A percentile compares a stretch with the other conserved stretches of the same genome.
phyloP scores from a whole-genome alignment of 441 rosid species.

The Iberis amara region DNA sequence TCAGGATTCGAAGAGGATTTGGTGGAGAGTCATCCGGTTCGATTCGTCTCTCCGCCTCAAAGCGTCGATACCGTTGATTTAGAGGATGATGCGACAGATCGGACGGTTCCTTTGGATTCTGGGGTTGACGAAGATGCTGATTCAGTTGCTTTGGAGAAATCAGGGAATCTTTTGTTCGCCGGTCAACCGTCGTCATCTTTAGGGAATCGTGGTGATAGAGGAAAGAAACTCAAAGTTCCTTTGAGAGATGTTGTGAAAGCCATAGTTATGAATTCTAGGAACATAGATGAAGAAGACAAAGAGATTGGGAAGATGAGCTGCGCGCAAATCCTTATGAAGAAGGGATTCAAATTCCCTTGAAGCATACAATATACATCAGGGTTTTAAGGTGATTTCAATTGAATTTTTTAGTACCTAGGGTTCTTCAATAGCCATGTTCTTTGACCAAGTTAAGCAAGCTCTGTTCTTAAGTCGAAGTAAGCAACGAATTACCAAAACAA shows the following conservation, averaged over 20 bases:
- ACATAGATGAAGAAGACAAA: slow-evolving; percentile 9
- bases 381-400: background rate
- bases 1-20: background rate
- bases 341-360: slow-evolving; percentile 22
- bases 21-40: slow-evolving; percentile 18
- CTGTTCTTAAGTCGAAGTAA: no score
- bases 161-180: background rate
- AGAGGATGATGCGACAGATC: slow-evolving; percentile 18
- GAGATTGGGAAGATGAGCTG: slow-evolving; percentile 20
- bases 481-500: no score
- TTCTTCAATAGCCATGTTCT: slow-evolving; percentile 8
- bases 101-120: slow-evolving; percentile 5
- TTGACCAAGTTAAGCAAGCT: background rate
- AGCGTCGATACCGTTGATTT: slow-evolving; percentile 5
- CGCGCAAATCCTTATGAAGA: slow-evolving; percentile 11
- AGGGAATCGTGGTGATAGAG: background rate
- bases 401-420: slow-evolving; percentile 1
- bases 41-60: slow-evolving; percentile 23
- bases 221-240: slow-evolving; percentile 24
- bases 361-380: background rate
- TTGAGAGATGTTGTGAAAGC: slow-evolving; percentile 30
- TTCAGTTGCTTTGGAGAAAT: slow-evolving; percentile 6
- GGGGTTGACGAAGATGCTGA: background rate
- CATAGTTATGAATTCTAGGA: slow-evolving; percentile 26
- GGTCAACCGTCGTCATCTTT: background rate